Evolutionary conservation across 1,139 yeast genomes (phyloP), one percentile per base, ranked within the genome.

Genomic region (Sugiyamaella pinicola): DNA sequence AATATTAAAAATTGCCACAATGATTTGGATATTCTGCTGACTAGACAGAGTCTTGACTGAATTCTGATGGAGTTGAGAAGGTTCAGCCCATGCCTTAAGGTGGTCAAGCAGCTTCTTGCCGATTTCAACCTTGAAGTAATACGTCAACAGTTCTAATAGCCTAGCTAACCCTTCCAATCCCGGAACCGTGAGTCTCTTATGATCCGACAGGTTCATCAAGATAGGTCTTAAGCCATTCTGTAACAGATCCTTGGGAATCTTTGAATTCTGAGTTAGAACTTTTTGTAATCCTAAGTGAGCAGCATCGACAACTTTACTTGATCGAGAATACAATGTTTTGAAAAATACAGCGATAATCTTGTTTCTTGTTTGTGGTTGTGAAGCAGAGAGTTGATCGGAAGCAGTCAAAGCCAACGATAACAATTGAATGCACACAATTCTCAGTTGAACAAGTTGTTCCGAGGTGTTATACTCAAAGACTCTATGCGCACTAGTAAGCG

Each of bases 221-320:
- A 95, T 90, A 1, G 99, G 99, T 54, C 96, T 81, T 56, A 95
- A 75, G 0, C 99, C 99, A 67, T 87, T 89, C 67, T 95, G 99
- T 26, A 95, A 74, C 39, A 93, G 74, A 61, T 95, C 99, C 64
- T 91, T 90, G 1, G 99, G 99, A 49, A 95, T 76, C 60, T 89
- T 89, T 17, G 90, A 85, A 67, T 89, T 89, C 63, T 88, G 95
- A 15, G 91, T 83, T 28, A 95, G 76, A 44, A 93, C 95, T 4
- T 86, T 81, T 58, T 87, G 85, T 58, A 95, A 74, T 0, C 98
- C 99, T 49, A 82, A 80, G 64, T 91, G 93, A 0, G 99, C 96
- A 2, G 98, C 97, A 65, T 88, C 88, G 51, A 95, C 93, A 21
- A 91, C 91, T 59, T 87, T 89, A 1, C 87, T 80, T 0, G 96